A percentile compares a stretch with the other conserved stretches of the same genome.
phyloP scores from a whole-genome alignment of 2,329 filamentous ascomycete genomes.

The Xylariaceae sp. region DNA sequence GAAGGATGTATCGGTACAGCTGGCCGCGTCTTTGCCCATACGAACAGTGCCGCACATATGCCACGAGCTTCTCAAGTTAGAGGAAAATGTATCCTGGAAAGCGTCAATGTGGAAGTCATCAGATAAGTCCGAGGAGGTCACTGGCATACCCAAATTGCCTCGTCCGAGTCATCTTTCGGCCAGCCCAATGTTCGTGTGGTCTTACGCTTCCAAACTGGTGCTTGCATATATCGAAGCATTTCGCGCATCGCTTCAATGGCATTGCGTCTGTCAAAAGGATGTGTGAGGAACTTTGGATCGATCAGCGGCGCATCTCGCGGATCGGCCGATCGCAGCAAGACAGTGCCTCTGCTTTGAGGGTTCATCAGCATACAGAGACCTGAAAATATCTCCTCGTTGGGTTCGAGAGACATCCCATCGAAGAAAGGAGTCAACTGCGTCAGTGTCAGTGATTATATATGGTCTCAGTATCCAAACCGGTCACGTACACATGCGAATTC shows the following conservation, averaged over 20 bases:
- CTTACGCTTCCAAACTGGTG: slow-evolving; percentile 9
- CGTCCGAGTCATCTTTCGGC: slow-evolving; percentile 12
- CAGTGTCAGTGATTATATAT: background rate
- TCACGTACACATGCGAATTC: slow-evolving; percentile 11
- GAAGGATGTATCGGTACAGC: slow-evolving; percentile 15
- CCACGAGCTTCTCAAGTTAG: slow-evolving; percentile 13
- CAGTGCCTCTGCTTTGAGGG: slow-evolving; percentile 14
- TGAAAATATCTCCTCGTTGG: slow-evolving; percentile 13
- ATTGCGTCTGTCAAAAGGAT: slow-evolving; percentile 14
- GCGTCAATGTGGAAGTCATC: slow-evolving; percentile 20
- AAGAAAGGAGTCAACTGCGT: slow-evolving; percentile 13
- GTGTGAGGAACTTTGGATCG: slow-evolving; percentile 16
- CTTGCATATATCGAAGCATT: slow-evolving; percentile 10
- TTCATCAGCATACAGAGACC: slow-evolving; percentile 14
- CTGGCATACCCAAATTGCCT: slow-evolving; percentile 15
- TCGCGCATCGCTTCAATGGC: slow-evolving; percentile 13
- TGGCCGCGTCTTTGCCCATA: slow-evolving; percentile 11
- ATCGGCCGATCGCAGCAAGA: slow-evolving; percentile 17
- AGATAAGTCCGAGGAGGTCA: too few species aligned
- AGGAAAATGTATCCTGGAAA: slow-evolving; percentile 22
- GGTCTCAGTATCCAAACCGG: background rate
- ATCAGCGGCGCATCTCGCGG: slow-evolving; percentile 17
- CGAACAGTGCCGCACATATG: slow-evolving; percentile 14
- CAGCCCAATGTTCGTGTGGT: slow-evolving; percentile 8
- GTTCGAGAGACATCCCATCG: slow-evolving; percentile 1